Percentiles rank a stretch among this genome's conserved stretches.
These are phyloP conservation scores for Malassezia obtusa DNA, from an alignment of 1,284 basidiomycete genomes.

Conservation along the genomic window DNA sequence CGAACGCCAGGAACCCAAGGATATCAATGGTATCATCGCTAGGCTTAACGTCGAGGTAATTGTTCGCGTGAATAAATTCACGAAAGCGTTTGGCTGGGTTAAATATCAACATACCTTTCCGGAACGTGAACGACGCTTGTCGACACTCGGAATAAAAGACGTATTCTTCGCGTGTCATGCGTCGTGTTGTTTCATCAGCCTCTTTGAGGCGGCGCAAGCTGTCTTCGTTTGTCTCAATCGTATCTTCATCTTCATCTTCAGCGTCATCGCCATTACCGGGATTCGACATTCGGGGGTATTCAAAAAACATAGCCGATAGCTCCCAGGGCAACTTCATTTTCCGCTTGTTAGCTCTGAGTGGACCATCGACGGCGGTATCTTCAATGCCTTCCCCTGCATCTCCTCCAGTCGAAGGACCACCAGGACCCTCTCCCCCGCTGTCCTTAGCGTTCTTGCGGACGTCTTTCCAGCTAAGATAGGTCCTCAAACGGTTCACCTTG, in stretches of 20 bases:
- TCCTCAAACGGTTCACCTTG: slow-evolving; percentile 83
- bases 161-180: slow-evolving; percentile 95
- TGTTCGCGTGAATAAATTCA: slow-evolving; percentile 83
- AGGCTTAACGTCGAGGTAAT: slow-evolving; percentile 77
- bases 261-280: slow-evolving; percentile 76
- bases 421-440: slow-evolving; percentile 52
- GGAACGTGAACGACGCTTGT: slow-evolving; percentile 91
- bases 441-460: slow-evolving; percentile 92
- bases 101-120: slow-evolving; percentile 39
- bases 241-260: slow-evolving; percentile 76
- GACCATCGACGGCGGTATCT: slow-evolving; percentile 30
- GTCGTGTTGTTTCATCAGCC: slow-evolving; percentile 85
- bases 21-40: slow-evolving; percentile 95
- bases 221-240: slow-evolving; percentile 89
- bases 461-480: slow-evolving; percentile 96
- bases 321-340: slow-evolving; percentile 96
- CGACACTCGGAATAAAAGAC: slow-evolving; percentile 94
- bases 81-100: slow-evolving; percentile 75
- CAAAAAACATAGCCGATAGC: slow-evolving; percentile 73
- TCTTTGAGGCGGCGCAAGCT: slow-evolving; percentile 70
- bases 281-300: slow-evolving; percentile 49
- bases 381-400: slow-evolving; percentile 22
- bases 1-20: slow-evolving; percentile 90
- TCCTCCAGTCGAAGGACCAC: slow-evolving; percentile 8
- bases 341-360: slow-evolving; percentile 77